These are phyloP conservation scores for Physcomitrium patens DNA, from an alignment of 225 moss, liverwort and hornwort genomes.

Conservation along the genomic window DNA sequence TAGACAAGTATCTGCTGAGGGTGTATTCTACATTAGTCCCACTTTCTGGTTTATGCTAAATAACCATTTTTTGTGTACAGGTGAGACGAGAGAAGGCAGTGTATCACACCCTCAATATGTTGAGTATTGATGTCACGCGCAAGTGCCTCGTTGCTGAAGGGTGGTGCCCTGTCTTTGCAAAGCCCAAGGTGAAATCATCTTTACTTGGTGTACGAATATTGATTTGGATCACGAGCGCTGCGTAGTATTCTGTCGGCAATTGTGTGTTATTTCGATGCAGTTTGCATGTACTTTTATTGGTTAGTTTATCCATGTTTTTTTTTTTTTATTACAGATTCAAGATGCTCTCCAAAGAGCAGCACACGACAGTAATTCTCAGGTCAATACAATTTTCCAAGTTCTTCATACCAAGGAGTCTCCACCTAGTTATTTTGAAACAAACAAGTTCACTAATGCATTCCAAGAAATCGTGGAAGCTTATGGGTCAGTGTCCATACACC, in stretches of 20 bases:
- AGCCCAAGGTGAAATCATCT: constrained; percentile 59
- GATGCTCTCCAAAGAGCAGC: constrained; percentile 97
- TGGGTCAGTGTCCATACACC: constrained; percentile 59
- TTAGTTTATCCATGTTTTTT: background rate
- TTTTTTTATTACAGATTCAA: constrained; percentile 73
- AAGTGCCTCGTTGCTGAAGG: constrained; percentile 98
- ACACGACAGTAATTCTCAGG: constrained; percentile 94
- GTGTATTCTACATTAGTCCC: background rate
- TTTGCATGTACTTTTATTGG: background rate
- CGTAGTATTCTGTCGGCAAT: background rate
- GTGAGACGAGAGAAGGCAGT: constrained; percentile 98
- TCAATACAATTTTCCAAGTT: constrained; percentile 95
- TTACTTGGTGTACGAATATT: background rate
- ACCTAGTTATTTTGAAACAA: constrained; percentile 92
- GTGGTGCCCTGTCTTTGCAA: constrained; percentile 94
- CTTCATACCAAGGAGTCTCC: constrained; percentile 90
- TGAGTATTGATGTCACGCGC: constrained; percentile 96
- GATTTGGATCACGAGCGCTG: background rate
- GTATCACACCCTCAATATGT: constrained; percentile 90
- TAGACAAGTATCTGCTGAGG: background rate
- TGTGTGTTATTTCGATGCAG: background rate
- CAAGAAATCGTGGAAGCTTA: constrained; percentile 99
- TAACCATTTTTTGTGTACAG: constrained; percentile 25
- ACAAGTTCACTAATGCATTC: constrained; percentile 94
- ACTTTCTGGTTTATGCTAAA: background rate